These are phyloP conservation scores for Flaveria robusta DNA, from an alignment of 129 eudicot genomes.

Conservation along the genomic window DNA sequence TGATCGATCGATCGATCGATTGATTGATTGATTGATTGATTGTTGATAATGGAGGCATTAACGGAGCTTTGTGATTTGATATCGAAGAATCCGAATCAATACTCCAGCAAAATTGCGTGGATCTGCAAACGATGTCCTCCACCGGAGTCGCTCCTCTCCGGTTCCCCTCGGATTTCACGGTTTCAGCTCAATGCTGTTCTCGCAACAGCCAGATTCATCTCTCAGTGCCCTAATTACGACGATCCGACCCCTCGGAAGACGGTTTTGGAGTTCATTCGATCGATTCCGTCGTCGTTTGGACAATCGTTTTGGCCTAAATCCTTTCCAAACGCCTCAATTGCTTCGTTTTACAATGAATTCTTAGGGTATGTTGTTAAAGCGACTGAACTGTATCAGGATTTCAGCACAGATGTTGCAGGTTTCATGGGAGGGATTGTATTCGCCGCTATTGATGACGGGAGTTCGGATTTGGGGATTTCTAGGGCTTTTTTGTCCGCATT, in stretches of 20 bases:
- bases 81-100: conserved; percentile 57
- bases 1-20: not conserved
- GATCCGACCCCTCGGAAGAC: conserved; percentile 50
- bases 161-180: conserved; percentile 78
- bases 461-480: conserved; percentile 43
- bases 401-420: conserved; percentile 64
- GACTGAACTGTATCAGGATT: conserved; percentile 51
- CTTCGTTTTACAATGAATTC: conserved; percentile 59
- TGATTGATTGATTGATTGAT: not conserved
- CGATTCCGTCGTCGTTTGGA: conserved; percentile 61
- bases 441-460: conserved; percentile 42
- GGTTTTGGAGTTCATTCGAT: conserved; percentile 63
- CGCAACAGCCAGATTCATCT: conserved; percentile 67
- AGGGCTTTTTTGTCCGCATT: conserved; percentile 70
- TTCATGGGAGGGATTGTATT: conserved; percentile 67
- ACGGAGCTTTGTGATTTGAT: conserved; percentile 83
- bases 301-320: conserved; percentile 86
- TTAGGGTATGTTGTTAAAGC: conserved; percentile 58
- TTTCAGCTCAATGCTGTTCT: conserved; percentile 86
- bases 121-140: conserved; percentile 85
- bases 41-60: conserved; percentile 68
- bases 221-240: conserved; percentile 58
- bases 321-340: conserved; percentile 43
- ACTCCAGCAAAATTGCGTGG: conserved; percentile 65
- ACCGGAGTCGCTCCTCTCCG: conserved; percentile 54